phyloP scores from a whole-genome alignment of 2,329 filamentous ascomycete genomes.

The Cylindrodendrum hubeiense region DNA sequence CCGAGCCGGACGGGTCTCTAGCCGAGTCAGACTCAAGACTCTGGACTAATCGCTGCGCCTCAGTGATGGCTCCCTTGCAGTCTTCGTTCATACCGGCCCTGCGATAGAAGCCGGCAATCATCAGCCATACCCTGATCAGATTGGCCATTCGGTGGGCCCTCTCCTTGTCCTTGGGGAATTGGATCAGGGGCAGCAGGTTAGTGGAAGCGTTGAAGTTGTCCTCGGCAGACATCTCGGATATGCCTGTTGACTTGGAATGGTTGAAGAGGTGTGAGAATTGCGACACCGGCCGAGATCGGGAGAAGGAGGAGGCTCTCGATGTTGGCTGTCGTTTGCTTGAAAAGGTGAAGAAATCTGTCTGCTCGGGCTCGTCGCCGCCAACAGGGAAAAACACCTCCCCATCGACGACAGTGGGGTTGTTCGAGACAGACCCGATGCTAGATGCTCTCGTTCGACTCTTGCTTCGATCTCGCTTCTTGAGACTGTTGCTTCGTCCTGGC shows the following conservation, averaged over 20 bases:
- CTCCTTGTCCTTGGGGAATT: conserved; percentile 67
- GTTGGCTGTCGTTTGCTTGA: conserved; percentile 55
- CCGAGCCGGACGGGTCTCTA: conserved; percentile 71
- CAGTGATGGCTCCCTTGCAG: conserved; percentile 80
- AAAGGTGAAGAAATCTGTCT: conserved; percentile 60
- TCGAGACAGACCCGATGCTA: conserved; percentile 56
- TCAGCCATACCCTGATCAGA: conserved; percentile 87
- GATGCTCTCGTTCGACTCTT: conserved; percentile 59
- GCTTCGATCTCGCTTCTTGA: conserved; percentile 66
- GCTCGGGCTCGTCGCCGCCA: conserved; percentile 53
- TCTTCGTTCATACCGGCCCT: conserved; percentile 85
- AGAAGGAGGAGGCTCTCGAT: conserved; percentile 55
- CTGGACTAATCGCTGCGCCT: conserved; percentile 83
- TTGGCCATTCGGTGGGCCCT: conserved; percentile 63
- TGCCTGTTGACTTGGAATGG: conserved; percentile 54
- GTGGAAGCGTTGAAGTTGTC: conserved; percentile 59
- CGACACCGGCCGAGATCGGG: conserved; percentile 56
- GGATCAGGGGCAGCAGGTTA: conserved; percentile 63
- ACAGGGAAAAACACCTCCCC: conserved; percentile 64
- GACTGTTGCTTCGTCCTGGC: conserved; percentile 62
- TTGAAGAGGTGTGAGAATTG: conserved; percentile 60
- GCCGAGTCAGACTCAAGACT: conserved; percentile 76
- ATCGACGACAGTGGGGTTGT: conserved; percentile 59
- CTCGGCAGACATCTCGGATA: conserved; percentile 52
- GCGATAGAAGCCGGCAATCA: conserved; percentile 89